Evolutionary conservation across 495 filamentous ascomycete species (phyloP).

Genomic region (Usnea hakonensis): DNA sequence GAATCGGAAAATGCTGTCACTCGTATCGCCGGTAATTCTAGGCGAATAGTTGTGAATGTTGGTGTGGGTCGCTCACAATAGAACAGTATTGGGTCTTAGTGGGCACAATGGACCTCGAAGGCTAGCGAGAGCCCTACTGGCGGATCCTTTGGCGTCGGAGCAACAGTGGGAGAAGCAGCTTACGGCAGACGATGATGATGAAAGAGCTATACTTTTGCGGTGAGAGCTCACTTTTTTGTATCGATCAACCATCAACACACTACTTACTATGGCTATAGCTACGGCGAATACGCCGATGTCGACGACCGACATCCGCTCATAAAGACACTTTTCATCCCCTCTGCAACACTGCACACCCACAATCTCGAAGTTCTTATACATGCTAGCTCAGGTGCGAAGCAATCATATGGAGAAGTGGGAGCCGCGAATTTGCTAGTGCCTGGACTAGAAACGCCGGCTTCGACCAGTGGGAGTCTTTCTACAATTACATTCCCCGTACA

Average conservation of each 20-base stretch:
- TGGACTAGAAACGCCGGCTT: slow-evolving; percentile 57
- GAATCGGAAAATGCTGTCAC: slow-evolving; percentile 57
- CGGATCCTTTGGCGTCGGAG: slow-evolving; percentile 62
- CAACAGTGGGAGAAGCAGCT: slow-evolving; percentile 66
- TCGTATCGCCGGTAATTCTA: slow-evolving; percentile 54
- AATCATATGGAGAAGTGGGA: slow-evolving; percentile 36
- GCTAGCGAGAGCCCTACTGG: slow-evolving; percentile 63
- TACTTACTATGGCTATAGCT: slow-evolving; percentile 34
- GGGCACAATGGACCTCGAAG: slow-evolving; percentile 43
- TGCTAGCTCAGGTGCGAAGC: slow-evolving; percentile 38
- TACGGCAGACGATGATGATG: slow-evolving; percentile 38
- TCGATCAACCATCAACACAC: not conserved
- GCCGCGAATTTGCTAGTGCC: slow-evolving; percentile 58
- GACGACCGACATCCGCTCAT: slow-evolving; percentile 41
- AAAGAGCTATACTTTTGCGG: slow-evolving; percentile 51
- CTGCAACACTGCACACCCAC: slow-evolving; percentile 55
- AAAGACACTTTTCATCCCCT: slow-evolving; percentile 55
- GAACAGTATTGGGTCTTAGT: slow-evolving; percentile 47
- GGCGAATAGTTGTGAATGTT: not conserved
- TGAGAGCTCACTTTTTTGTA: slow-evolving; percentile 24
- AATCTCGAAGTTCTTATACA: slow-evolving; percentile 76
- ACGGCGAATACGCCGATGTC: slow-evolving; percentile 40
- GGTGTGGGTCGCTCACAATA: not conserved
- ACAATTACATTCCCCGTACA: slow-evolving; percentile 78
- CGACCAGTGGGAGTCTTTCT: slow-evolving; percentile 49